Base-by-base conservation (phyloP, 371 early-diverging fungal genomes). In the Apophysomyces trapeziformis region DNA sequence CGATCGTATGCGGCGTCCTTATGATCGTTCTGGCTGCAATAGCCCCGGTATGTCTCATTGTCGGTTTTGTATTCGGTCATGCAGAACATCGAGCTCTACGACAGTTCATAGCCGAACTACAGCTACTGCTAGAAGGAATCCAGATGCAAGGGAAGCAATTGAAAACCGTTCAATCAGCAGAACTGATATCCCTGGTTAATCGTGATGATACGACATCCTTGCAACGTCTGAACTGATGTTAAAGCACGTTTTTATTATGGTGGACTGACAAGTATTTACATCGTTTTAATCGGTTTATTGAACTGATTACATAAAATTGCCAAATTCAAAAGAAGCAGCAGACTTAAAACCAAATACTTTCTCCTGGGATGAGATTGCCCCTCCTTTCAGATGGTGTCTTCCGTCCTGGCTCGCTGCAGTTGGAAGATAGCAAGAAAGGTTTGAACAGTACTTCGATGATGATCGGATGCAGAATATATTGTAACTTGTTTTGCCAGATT, bases 61-160 rank as follows among this genome's bases (percentile, higher is more conserved):
- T 74, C 12, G 82, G 82, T 0, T 82, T 82, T 58, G 79, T 82
- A 4, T 79, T 75, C 64, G 82, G 82, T 9, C 65, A 68, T 9
- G 74, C 58, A 9, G 79, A 82, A 21, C 72, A 79, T 36, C 68
- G 75, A 5, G 71, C 76, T 1, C 44, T 77, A 1, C 54, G 43
- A 5, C 79, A 79, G 38, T 79, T 77, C 35, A 39, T 64, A 0
- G 46, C 38, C 7, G 82, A 82, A 38, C 58, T 79, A 11, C 67
- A 69, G 14, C 66, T 68, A 21, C 41, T 75, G 8, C 12, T 71
- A 6, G 26, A 26, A 9, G 64, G 60, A 21, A 16, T 63, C 16
- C 54, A 68, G 37, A 7, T 8, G n/a, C 43, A 50, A 7, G 21
- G 5, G 9, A 16, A 21, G 21, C 54, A 21, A 18, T 18, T 11